Evolutionary conservation across 345 rosid species (phyloP).

Genomic region (Erucastrum elatum): DNA sequence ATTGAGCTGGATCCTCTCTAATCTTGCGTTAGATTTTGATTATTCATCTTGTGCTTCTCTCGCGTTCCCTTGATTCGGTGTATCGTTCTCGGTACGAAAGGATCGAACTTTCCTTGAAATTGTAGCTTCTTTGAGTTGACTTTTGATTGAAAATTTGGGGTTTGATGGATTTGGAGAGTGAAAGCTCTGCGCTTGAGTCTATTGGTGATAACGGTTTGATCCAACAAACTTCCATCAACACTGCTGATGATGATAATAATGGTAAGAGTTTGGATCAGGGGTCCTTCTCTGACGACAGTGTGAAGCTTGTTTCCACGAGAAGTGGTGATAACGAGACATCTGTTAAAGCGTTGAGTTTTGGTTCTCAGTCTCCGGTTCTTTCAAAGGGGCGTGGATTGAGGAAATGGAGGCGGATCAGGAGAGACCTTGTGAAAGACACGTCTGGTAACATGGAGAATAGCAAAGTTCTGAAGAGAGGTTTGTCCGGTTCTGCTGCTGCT

Average conservation of each 20-base stretch:
- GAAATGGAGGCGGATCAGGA: constrained; percentile 85
- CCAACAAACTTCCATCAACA: constrained; percentile 19
- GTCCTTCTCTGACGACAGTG: constrained; percentile 37
- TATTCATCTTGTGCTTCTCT: constrained; percentile 7
- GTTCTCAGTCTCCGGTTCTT: constrained; percentile 38
- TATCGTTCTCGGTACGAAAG: constrained; percentile 1
- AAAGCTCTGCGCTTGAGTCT: constrained; percentile 52
- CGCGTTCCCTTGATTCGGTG: constrained; percentile 2
- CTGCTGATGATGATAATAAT: constrained; percentile 30
- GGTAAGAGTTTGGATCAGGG: constrained; percentile 28
- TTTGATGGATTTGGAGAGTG: constrained; percentile 57
- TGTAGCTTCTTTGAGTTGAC: constrained; percentile 29
- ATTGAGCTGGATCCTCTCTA: constrained; percentile 17
- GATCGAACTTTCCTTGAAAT: neutral
- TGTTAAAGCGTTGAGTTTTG: constrained; percentile 32
- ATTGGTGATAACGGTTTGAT: constrained; percentile 57
- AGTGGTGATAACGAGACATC: neutral
- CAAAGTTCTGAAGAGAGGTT: constrained; percentile 69
- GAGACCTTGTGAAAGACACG: constrained; percentile 61
- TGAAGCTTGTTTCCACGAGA: constrained; percentile 19
- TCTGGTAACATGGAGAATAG: constrained; percentile 41
- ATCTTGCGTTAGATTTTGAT: neutral
- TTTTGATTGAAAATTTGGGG: constrained; percentile 25
- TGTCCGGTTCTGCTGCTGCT: constrained; percentile 39
- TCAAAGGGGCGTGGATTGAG: constrained; percentile 75